Evolutionary conservation across 1,284 basidiomycete genomes (phyloP).

Genomic region (Ceratobasidium sp.): DNA sequence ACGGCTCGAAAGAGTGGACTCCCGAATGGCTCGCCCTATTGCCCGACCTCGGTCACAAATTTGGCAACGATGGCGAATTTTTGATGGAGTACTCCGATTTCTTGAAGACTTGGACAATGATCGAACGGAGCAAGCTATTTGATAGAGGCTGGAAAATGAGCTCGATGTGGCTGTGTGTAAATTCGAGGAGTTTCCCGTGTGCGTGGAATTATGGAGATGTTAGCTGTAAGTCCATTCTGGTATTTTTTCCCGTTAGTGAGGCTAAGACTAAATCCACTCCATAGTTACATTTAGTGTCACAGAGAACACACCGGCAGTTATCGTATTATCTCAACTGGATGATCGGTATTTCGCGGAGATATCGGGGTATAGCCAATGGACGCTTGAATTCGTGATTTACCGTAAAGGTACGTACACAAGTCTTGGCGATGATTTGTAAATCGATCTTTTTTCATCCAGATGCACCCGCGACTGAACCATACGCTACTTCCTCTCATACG

Average conservation of each 20-base stretch:
- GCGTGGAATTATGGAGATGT: constrained; percentile 67
- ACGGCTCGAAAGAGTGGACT: constrained; percentile 69
- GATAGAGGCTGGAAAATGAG: constrained; percentile 66
- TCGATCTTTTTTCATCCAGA: not conserved
- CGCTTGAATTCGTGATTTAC: constrained; percentile 67
- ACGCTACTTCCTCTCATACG: constrained; percentile 60
- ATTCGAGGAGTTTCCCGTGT: constrained; percentile 58
- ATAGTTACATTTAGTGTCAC: constrained; percentile 64
- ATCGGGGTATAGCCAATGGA: constrained; percentile 58
- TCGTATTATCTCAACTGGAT: constrained; percentile 67
- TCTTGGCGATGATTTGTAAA: not conserved
- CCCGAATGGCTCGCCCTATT: constrained; percentile 58
- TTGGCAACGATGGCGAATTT: constrained; percentile 69
- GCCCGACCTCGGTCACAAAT: constrained; percentile 60
- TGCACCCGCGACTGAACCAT: constrained; percentile 51
- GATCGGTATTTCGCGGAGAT: constrained; percentile 63
- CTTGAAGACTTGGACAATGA: constrained; percentile 62
- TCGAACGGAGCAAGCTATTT: constrained; percentile 66
- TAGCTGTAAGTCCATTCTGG: constrained; percentile 59
- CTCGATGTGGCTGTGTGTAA: constrained; percentile 66
- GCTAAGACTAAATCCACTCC: not conserved
- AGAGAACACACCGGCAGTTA: constrained; percentile 59
- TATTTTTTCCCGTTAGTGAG: not conserved
- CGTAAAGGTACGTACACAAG: constrained; percentile 58
- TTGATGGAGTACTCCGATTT: constrained; percentile 72